Conservation (phyloP, 129 eudicot genomes). For the Dittrichia graveolens region DNA sequence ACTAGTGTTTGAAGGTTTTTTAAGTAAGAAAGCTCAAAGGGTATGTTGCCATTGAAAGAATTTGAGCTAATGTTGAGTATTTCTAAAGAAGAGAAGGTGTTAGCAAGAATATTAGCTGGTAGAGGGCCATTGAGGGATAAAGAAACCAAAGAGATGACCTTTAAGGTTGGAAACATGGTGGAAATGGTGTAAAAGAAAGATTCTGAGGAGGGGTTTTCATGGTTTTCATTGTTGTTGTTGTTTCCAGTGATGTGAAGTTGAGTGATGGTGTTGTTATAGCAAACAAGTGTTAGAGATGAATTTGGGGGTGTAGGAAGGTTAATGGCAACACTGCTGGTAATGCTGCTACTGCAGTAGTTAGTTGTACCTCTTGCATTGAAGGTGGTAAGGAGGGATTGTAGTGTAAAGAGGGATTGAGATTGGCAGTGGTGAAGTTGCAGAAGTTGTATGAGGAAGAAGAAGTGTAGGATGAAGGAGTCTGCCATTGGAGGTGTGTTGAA, state of each 20-base stretch:
- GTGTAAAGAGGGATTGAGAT: constrained; percentile 28
- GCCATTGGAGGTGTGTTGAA: constrained; percentile 35
- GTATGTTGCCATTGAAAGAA: constrained; percentile 50
- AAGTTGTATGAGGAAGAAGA: constrained; percentile 36
- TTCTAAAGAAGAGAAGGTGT: constrained; percentile 48
- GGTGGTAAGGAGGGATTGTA: constrained; percentile 35
- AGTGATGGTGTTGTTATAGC: constrained; percentile 42
- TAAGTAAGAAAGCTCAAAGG: constrained; percentile 48
- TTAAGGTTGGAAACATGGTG: constrained; percentile 10
- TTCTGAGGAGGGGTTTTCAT: constrained; percentile 13
- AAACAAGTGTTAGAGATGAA: constrained; percentile 36
- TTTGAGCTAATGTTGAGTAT: constrained; percentile 70
- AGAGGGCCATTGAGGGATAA: constrained; percentile 25
- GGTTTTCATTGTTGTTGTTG: constrained; percentile 23
- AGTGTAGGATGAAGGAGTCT: constrained; percentile 11
- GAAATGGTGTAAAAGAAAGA: constrained; percentile 33
- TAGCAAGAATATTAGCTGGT: constrained; percentile 22
- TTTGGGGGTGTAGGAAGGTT: constrained; percentile 37
- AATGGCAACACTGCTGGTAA: constrained; percentile 30
- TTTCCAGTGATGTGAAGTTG: constrained; percentile 37
- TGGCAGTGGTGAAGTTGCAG: constrained; percentile 20
- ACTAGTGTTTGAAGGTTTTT: constrained; percentile 64
- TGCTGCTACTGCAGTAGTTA: constrained; percentile 32
- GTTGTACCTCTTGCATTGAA: constrained; percentile 36
- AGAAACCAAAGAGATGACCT: constrained; percentile 27